A percentile compares a stretch with the other conserved stretches of the same genome.
phyloP scores from a whole-genome alignment of 2,329 filamentous ascomycete genomes.

The Phoma sp. region DNA sequence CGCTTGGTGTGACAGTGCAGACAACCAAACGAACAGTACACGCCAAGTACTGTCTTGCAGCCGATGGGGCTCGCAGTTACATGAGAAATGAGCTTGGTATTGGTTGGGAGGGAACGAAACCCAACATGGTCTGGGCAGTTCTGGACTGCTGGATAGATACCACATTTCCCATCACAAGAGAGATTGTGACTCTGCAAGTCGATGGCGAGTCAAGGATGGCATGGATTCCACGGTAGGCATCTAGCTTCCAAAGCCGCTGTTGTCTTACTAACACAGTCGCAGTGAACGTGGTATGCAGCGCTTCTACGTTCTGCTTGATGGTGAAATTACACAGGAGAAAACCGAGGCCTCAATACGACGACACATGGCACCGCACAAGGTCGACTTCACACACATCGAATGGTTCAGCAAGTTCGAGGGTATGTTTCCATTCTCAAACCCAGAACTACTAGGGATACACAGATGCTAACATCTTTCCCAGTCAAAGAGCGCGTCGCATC shows the following conservation, averaged over 20 bases:
- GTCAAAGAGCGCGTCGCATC: slow-evolving; percentile 28
- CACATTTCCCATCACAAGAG: slow-evolving; percentile 54
- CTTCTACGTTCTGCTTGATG: slow-evolving; percentile 57
- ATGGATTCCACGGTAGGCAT: slow-evolving; percentile 52
- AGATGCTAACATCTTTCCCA: neutral
- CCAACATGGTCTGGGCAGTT: slow-evolving; percentile 59
- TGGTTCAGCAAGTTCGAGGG: slow-evolving; percentile 60
- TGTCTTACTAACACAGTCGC: neutral
- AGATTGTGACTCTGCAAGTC: slow-evolving; percentile 58
- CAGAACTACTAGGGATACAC: too few species aligned
- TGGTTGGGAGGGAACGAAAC: slow-evolving; percentile 55
- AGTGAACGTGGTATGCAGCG: slow-evolving; percentile 54
- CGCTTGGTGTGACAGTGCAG: slow-evolving; percentile 27
- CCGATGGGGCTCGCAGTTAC: slow-evolving; percentile 25
- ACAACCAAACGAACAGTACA: slow-evolving; percentile 16
- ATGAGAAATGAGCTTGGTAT: slow-evolving; percentile 43
- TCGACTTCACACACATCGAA: slow-evolving; percentile 54
- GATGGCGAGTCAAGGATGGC: slow-evolving; percentile 55
- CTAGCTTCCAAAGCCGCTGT: neutral
- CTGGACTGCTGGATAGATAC: slow-evolving; percentile 59
- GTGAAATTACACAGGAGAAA: slow-evolving; percentile 50
- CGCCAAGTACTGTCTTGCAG: slow-evolving; percentile 22
- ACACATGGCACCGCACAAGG: slow-evolving; percentile 53
- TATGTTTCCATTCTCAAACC: slow-evolving; percentile 23
- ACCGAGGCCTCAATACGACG: slow-evolving; percentile 52